These are phyloP conservation scores for Fusarium odoratissimum DNA, from an alignment of 2,329 filamentous ascomycete species.

Conservation along the genomic window DNA sequence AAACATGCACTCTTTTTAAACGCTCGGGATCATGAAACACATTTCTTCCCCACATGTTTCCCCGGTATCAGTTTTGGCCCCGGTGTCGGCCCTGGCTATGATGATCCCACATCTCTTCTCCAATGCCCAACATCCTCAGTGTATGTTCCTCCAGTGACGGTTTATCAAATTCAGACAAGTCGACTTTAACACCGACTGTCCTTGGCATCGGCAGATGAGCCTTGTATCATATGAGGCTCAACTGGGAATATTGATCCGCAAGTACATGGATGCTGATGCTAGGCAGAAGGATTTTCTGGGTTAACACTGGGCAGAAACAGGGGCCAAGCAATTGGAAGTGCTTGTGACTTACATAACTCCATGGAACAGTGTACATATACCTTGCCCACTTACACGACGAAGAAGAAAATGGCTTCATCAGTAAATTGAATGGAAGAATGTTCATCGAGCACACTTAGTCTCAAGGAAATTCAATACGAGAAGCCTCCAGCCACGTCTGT, in stretches of 20 bases:
- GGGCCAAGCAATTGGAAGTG: background rate
- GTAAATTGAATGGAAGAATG: rapidly evolving
- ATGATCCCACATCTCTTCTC: background rate
- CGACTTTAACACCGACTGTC: background rate
- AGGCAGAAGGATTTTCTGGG: background rate
- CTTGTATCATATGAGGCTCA: background rate
- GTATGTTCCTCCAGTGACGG: background rate
- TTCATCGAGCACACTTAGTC: background rate
- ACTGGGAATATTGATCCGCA: background rate
- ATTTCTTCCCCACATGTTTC: background rate
- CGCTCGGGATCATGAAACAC: background rate
- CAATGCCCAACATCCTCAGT: background rate
- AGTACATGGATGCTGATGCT: background rate
- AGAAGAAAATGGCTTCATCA: background rate
- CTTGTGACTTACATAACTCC: background rate
- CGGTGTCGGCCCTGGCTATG: background rate
- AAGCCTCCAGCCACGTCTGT: background rate
- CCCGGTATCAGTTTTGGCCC: background rate
- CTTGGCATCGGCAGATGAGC: background rate
- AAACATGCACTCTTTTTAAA: background rate
- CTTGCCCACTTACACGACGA: background rate
- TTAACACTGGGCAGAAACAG: background rate
- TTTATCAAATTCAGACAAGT: too few relatives aligned
- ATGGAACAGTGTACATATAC: background rate
- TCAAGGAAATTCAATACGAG: rapidly evolving